Conservation (phyloP, 2,329 filamentous ascomycete genomes). For the Grosmannia serpens region DNA sequence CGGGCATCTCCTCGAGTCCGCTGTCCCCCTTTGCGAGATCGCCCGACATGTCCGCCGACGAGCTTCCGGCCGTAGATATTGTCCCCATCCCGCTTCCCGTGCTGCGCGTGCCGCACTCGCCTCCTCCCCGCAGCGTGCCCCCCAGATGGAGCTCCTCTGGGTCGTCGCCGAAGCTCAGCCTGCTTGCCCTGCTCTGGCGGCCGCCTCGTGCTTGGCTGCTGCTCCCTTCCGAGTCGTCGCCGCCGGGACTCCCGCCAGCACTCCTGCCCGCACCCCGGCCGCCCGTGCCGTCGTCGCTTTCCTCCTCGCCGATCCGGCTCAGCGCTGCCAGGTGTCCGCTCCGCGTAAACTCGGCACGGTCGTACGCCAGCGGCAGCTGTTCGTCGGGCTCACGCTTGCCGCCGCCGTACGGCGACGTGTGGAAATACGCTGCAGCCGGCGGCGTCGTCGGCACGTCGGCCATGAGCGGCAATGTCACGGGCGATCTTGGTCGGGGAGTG, state of each 20-base stretch:
- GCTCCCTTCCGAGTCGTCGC: neutral
- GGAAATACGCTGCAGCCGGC: neutral
- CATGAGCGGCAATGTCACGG: neutral
- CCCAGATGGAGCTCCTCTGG: neutral
- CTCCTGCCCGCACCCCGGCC: neutral
- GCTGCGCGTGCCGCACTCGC: neutral
- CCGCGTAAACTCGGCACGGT: conserved; percentile 34
- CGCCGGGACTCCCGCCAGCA: conserved; percentile 4
- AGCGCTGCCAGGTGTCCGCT: conserved; percentile 28
- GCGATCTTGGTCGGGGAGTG: neutral
- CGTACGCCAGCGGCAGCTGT: conserved; percentile 28
- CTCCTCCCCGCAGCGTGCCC: neutral
- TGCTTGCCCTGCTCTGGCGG: neutral
- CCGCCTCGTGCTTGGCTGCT: neutral
- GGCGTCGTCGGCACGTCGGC: neutral
- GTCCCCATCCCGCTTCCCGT: neutral
- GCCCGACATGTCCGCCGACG: neutral
- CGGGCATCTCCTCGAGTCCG: neutral
- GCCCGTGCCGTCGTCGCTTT: conserved; percentile 5
- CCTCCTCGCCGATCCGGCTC: conserved; percentile 25
- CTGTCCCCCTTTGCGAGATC: neutral
- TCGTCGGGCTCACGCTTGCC: conserved; percentile 14
- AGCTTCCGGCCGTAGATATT: neutral
- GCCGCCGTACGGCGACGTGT: conserved; percentile 12
- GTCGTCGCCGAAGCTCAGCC: neutral